These are phyloP conservation scores for Sporothrix globosa DNA, from an alignment of 2,329 filamentous ascomycete genomes.

Conservation along the genomic window DNA sequence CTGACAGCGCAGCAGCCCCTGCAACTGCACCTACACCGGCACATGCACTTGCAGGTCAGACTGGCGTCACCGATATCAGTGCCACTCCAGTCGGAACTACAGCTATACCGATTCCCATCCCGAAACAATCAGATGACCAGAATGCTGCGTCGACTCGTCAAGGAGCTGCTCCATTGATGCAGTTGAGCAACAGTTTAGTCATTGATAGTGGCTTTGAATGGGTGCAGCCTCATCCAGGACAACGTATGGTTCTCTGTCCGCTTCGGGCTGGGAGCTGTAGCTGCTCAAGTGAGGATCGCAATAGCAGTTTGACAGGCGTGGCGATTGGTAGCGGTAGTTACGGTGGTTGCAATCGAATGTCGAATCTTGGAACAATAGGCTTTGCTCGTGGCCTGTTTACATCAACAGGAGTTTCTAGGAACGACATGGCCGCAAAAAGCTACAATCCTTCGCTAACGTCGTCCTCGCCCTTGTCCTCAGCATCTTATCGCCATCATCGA, in stretches of 20 bases:
- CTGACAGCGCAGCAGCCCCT: conserved; percentile 37
- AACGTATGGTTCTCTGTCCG: conserved; percentile 42
- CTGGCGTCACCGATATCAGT: conserved; percentile 35
- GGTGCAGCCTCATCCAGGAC: conserved; percentile 54
- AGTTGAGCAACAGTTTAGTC: neutral
- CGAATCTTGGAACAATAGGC: conserved; percentile 33
- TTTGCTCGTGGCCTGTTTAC: conserved; percentile 19
- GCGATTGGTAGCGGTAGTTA: conserved; percentile 5
- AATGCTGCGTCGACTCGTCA: conserved; percentile 10
- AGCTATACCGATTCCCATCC: conserved; percentile 14
- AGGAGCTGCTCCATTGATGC: neutral
- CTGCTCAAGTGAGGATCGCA: neutral
- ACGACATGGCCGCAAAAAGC: conserved; percentile 56
- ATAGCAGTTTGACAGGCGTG: conserved; percentile 15
- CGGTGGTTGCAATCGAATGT: neutral
- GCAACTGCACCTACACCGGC: no score
- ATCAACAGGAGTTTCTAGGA: conserved; percentile 24
- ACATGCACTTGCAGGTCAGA: neutral
- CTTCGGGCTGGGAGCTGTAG: conserved; percentile 34
- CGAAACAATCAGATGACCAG: neutral
- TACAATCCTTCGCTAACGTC: conserved; percentile 36
- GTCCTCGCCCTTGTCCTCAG: conserved; percentile 28
- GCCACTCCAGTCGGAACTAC: conserved; percentile 36
- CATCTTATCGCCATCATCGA: conserved; percentile 2
- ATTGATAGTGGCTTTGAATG: conserved; percentile 40